A percentile compares a stretch with the other conserved stretches of the same genome.
Evolutionary conservation across 495 filamentous ascomycete species (phyloP).

Genomic region (Cairneyella variabilis): DNA sequence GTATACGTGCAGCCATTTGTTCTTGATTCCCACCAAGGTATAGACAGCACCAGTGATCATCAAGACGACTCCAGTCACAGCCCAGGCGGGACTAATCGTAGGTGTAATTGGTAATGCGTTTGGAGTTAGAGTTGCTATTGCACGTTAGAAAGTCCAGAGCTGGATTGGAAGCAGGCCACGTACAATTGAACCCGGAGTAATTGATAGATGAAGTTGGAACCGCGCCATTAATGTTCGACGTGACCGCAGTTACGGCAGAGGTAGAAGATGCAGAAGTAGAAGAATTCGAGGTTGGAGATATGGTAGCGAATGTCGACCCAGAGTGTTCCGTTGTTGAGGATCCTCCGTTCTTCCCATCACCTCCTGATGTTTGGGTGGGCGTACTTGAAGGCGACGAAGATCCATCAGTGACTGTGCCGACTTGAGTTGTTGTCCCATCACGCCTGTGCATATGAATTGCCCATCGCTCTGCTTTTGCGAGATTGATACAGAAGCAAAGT

Average conservation of each 20-base stretch:
- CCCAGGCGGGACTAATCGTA: constrained; percentile 71
- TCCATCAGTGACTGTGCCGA: constrained; percentile 1
- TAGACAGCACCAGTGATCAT: constrained; percentile 65
- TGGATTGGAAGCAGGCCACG: too few species aligned
- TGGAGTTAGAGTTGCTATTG: constrained; percentile 34
- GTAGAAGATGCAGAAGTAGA: constrained; percentile 3
- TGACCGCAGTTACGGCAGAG: constrained; percentile 9
- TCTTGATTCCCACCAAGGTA: constrained; percentile 78
- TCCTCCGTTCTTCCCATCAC: constrained; percentile 6
- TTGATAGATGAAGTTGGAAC: constrained; percentile 14
- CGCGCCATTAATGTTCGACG: constrained; percentile 17
- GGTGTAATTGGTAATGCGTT: constrained; percentile 68
- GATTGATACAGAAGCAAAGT: constrained; percentile 22
- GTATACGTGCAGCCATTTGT: constrained; percentile 78
- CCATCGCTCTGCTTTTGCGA: constrained; percentile 13
- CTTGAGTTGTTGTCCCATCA: not conserved
- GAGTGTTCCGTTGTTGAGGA: constrained; percentile 1
- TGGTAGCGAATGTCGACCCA: not conserved
- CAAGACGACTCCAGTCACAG: constrained; percentile 73
- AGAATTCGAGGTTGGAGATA: not conserved
- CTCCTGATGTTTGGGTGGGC: not conserved
- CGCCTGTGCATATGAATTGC: constrained; percentile 13
- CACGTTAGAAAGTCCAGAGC: constrained; percentile 15
- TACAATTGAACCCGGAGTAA: constrained; percentile 19
- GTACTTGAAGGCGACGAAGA: constrained; percentile 14